Evolutionary conservation across 139 green algal genomes (phyloP).

Genomic region (Closterium sp.): DNA sequence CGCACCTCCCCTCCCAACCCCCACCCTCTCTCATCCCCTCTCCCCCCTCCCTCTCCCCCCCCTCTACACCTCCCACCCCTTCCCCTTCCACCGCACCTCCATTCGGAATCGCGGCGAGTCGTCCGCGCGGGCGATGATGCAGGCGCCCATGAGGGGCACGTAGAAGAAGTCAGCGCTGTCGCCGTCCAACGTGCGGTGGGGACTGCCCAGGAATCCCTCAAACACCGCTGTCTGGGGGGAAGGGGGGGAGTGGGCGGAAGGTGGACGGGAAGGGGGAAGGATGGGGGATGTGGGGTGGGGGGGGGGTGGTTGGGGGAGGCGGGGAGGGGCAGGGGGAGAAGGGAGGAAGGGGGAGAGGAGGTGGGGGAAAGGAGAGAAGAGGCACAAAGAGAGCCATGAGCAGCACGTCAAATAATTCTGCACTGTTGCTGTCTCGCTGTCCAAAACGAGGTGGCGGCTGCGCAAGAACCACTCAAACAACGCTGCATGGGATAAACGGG

Average conservation of each 20-base stretch:
- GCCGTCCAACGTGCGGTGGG: constrained; percentile 22
- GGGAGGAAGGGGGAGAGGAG: too few relatives aligned
- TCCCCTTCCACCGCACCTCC: not conserved
- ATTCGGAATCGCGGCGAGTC: constrained; percentile 23
- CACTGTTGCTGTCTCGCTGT: too few relatives aligned
- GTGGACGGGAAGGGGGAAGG: not conserved
- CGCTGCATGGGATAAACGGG: too few relatives aligned
- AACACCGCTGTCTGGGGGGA: constrained; percentile 7
- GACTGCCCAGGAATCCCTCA: constrained; percentile 20
- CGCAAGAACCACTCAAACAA: too few relatives aligned
- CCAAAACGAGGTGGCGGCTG: too few relatives aligned
- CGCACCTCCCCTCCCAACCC: not conserved
- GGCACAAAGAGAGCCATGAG: not conserved
- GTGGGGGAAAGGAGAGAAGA: not conserved
- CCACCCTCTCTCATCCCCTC: too few relatives aligned
- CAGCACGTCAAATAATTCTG: too few relatives aligned
- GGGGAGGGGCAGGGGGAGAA: not conserved
- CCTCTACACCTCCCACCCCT: not conserved
- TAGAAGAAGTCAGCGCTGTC: constrained; percentile 43
- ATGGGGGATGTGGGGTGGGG: too few relatives aligned
- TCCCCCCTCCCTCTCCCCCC: not conserved
- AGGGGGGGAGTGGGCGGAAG: not conserved
- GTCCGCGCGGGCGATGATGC: constrained; percentile 21
- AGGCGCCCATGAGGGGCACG: constrained; percentile 24
- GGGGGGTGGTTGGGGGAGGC: not conserved